Base-by-base conservation (phyloP, 306 rosid species). In the Prunus davidiana region DNA sequence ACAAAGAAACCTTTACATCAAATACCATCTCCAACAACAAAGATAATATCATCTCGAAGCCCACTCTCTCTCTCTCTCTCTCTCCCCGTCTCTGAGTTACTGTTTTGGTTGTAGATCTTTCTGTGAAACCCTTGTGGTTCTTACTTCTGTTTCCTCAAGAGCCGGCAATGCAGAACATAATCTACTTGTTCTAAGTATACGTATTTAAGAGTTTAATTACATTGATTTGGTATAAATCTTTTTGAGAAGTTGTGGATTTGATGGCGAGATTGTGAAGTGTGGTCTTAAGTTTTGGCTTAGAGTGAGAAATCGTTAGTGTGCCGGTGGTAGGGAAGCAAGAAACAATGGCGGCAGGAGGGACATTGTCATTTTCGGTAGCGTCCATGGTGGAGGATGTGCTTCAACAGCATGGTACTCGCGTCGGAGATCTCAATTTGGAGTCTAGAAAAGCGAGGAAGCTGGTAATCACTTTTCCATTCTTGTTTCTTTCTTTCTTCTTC, bases 311-410 rank as follows among this genome's bases (percentile, higher is more conserved):
- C 86, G 58, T 20, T 64, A 4, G 65, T 62, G 67, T 30, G 77
- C 22, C 47, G 50, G 55, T 51, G 65, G 24, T 24, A 43, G 68
- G 56, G 71, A 63, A 61, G 61, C 60, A 62, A 62, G 51, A 20
- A 68, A 41, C 76, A 50, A 49, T 54, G 84, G 87, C 88, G 67
- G 81, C 79, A 57, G 89, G 78, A 56, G 81, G 69, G 69, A 32
- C 92, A 74, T 63, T 88, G 43, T 90, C 88, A 55, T 89, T 90
- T 80, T 92, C 98, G n/a, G 97, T 90, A 34, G 89, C 92, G 34
- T 88, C 96, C 14, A 76, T 93, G 74, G 91, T 95, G 84, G 96
- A 95, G 76, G 90, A 95, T 75, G 97, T 95, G 74, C 98, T 95
- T 66, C 96, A 90, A 67, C 97, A 89, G 73, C 97, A 95, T 22